Base-by-base conservation (phyloP, 163 green algal species). In the Smithsoniella earleae region DNA sequence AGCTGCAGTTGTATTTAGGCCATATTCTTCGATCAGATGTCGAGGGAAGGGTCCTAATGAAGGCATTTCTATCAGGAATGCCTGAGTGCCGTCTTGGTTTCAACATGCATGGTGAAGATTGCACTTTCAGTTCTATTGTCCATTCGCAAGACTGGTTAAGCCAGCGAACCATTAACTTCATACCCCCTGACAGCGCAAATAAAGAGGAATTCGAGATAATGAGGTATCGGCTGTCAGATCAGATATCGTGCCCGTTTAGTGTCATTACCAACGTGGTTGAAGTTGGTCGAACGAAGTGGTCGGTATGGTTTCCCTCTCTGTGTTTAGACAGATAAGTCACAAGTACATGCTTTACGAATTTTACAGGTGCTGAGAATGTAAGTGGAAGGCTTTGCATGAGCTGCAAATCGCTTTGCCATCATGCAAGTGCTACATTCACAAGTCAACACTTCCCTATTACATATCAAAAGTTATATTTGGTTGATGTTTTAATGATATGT, bases 131-230 rank as follows among this genome's bases (percentile, higher is more conserved):
- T 36, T 43, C 81, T 82, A 66, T 86, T 89, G 82, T 89, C 89
- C 76, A 85, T 95, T 37, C 90, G 83, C 52, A 55, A 82, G 69
- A 76, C 73, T 97, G 90, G 78, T 86, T 91, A 75, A 81, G 85
- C 1, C 84, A 95, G 66, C 91, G 94, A 77, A 89, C 94, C 62
- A 88, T 97, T 62, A 93, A 84, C 27, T 98, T 98, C 82, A 86
- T 96, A 40, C 92, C 94, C 3, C 92, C 94, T 3, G 94, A 99
- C 52, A 94, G 93, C 22, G 58, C 16, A 5, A 69, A 69, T 36
- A 69, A 69, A 31, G 28, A 30, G n/a, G 92, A 98, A 77, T 98
- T 99, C 83, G 92, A 98, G 77, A 89, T 99, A 52, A 95, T 97
- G 88, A 87, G 88, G 83, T 97, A 69, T 13, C 20, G 58, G 18